Conservation (phyloP, 2,329 filamentous ascomycete genomes). For the Parascedosporium putredinis region DNA sequence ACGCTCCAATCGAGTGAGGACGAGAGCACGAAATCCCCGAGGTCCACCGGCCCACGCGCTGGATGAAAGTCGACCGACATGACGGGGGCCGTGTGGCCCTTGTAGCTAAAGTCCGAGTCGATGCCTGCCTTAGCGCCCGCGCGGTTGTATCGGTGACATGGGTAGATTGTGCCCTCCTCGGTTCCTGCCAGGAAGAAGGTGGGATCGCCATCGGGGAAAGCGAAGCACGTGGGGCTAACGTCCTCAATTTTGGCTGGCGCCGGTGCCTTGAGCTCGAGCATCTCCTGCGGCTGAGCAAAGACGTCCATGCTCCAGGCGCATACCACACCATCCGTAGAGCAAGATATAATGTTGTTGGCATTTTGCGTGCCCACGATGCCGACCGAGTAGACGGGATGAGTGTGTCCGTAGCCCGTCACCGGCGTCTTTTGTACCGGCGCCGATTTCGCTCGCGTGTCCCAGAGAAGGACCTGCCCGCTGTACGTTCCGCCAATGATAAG, state of each 20-base stretch:
- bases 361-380: slow-evolving; percentile 97
- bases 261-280: slow-evolving; percentile 77
- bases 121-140: slow-evolving; percentile 95
- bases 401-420: slow-evolving; percentile 86
- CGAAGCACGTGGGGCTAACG: slow-evolving; percentile 85
- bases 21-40: slow-evolving; percentile 88
- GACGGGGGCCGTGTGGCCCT: slow-evolving; percentile 83
- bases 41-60: slow-evolving; percentile 79
- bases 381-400: slow-evolving; percentile 90
- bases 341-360: slow-evolving; percentile 96
- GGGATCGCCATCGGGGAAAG: slow-evolving; percentile 88
- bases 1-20: slow-evolving; percentile 94
- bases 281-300: slow-evolving; percentile 91
- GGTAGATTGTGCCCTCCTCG: slow-evolving; percentile 92
- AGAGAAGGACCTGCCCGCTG: slow-evolving; percentile 89
- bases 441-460: slow-evolving; percentile 88
- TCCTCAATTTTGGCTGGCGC: slow-evolving; percentile 79
- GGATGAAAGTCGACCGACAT: slow-evolving; percentile 97
- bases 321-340: slow-evolving; percentile 90
- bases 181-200: slow-evolving; percentile 97
- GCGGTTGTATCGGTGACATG: slow-evolving; percentile 93
- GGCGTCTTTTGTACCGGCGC: slow-evolving; percentile 93
- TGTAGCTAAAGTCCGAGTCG: slow-evolving; percentile 78
- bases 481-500: slow-evolving; percentile 94
- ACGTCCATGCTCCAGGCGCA: slow-evolving; percentile 98